Base-by-base conservation (phyloP, 2,329 filamentous ascomycete genomes). In the Chrysoporthe austroafricana region DNA sequence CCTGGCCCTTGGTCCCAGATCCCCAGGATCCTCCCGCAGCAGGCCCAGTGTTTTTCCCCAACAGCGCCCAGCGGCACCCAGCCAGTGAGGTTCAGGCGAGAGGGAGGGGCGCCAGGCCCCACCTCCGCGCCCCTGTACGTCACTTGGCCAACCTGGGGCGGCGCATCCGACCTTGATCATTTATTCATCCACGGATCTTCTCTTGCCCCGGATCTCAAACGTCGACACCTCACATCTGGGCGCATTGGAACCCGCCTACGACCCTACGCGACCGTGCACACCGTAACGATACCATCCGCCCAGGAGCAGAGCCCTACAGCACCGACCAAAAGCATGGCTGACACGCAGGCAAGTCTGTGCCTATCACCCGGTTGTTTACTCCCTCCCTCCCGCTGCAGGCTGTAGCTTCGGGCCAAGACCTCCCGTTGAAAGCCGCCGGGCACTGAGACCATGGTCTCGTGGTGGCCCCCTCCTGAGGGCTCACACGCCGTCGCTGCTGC, bases 141-240 rank as follows among this genome's bases (percentile, higher is more conserved):
- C 67, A 66, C 67, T 69, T 69, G 67, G 64, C 63, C 67, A 69
- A 69, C 67, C 60, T 43, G 26, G 42, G 52, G 57, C 44, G 54
- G 46, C 61, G 48, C 48, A 57, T 59, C 54, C 34, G 44, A 58
- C 62, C 57, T 39, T 39, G 42, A 61, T 61, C 62, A 48, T 42
- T 26, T 46, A 61, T 14, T 52, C 26, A 26, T 26, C 26, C 26
- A 39, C 36, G 36, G 6, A 21, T 57, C 42, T 32, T 59, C 16
- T 36, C 39, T 39, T 4, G 32, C 50, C 32, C 52, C 52, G 34
- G 14, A 57, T 57, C 42, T 59, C 13, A 4, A 54, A 57, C 56
- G 26, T 65, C 39, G 56, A 63, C 67, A 36, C 54, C 39, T 57
- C 14, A 7, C 54, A 57, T n/a, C 34, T 39, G 54, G n/a, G 34